Conservation (phyloP, 2,329 filamentous ascomycete species). For the Aspergillus versicolor region DNA sequence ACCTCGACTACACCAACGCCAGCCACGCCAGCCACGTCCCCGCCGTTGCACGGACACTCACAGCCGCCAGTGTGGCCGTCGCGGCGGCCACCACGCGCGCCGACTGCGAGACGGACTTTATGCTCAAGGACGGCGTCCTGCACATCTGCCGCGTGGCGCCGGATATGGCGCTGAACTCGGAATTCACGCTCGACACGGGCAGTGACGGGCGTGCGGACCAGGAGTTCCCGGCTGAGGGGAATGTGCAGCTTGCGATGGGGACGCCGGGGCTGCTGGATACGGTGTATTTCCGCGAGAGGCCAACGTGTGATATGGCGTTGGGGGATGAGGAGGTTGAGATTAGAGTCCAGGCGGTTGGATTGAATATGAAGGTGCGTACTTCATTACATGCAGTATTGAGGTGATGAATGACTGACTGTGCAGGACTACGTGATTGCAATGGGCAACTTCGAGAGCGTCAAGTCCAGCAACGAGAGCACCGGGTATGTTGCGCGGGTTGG, state of each 20-base stretch:
- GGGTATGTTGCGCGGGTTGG: background rate
- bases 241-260: background rate
- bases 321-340: background rate
- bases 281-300: background rate
- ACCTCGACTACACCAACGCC: background rate
- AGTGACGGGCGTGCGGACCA: background rate
- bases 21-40: background rate
- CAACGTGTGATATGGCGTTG: background rate
- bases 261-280: background rate
- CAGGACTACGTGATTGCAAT: background rate
- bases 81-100: background rate
- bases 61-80: background rate
- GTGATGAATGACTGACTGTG: background rate
- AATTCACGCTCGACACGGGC: background rate
- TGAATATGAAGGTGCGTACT: background rate
- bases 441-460: conserved; percentile 1
- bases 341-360: background rate
- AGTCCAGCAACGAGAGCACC: conserved; percentile 1
- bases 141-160: background rate
- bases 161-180: background rate
- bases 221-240: background rate
- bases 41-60: background rate
- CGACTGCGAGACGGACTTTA: background rate
- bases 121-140: background rate
- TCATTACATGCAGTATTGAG: too few relatives aligned